These are phyloP conservation scores for Trifolium subterraneum DNA, from an alignment of 306 rosid species.

Conservation along the genomic window DNA sequence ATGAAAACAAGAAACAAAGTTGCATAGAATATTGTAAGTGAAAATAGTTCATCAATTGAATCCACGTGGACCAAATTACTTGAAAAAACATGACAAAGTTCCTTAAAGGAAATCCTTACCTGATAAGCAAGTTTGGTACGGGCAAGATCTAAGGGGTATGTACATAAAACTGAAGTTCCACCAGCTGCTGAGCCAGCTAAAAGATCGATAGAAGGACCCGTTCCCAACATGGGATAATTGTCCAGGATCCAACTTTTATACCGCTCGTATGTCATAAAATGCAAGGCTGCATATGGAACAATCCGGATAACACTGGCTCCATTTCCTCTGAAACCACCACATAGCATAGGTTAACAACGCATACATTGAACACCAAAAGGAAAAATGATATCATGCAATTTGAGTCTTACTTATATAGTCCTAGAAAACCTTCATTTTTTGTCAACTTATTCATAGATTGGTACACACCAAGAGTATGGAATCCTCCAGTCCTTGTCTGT, in stretches of 20 bases:
- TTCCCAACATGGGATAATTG: slow-evolving; percentile 68
- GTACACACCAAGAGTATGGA: slow-evolving; percentile 72
- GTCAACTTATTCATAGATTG: slow-evolving; percentile 75
- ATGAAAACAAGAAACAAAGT: not conserved
- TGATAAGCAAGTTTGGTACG: slow-evolving; percentile 98
- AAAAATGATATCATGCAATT: not conserved
- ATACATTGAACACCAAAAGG: not conserved
- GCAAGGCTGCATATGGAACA: slow-evolving; percentile 95
- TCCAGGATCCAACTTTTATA: slow-evolving; percentile 84
- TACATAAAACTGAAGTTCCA: slow-evolving; percentile 88
- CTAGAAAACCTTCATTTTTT: slow-evolving; percentile 78
- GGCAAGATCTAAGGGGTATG: slow-evolving; percentile 96
- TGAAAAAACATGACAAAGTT: slow-evolving; percentile 18
- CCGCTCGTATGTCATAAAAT: slow-evolving; percentile 95
- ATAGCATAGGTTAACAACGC: slow-evolving; percentile 27
- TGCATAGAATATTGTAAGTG: not conserved
- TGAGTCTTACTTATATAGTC: slow-evolving; percentile 81
- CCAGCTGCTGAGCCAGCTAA: slow-evolving; percentile 98
- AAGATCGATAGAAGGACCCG: slow-evolving; percentile 90
- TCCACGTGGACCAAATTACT: slow-evolving; percentile 9
- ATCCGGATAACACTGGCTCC: slow-evolving; percentile 93
- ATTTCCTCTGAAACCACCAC: slow-evolving; percentile 76
- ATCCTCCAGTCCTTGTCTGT: slow-evolving; percentile 90
- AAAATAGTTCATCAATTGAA: slow-evolving; percentile 12
- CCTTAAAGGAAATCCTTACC: slow-evolving; percentile 51